Base-by-base conservation (phyloP, 495 filamentous ascomycete genomes). In the Neurospora pannonica region DNA sequence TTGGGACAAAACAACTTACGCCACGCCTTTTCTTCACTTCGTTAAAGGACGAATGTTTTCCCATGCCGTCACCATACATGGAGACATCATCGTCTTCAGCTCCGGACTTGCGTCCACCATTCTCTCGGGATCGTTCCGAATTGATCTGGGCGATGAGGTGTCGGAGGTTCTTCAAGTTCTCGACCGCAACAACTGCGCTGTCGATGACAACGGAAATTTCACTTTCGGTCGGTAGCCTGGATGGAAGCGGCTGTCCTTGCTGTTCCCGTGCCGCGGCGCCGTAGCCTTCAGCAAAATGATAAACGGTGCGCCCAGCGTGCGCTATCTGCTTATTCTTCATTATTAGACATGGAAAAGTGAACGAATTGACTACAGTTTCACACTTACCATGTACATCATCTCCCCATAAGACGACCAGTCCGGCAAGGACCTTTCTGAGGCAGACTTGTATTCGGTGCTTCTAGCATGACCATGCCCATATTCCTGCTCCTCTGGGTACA, bases 1-100 rank as follows among this genome's bases (percentile, higher is more conserved):
- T 67, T 19, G 54, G 54, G 28, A 67, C 54, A 34, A 67, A 67
- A 67, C 54, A 70, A 84, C 85, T 82, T 84, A 87, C 85, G 69
- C 85, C 85, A 70, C 85, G 82, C 70, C 85, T 81, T 77, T 86
- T 86, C 78, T 87, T 87, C 42, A 86, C 84, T 74, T 87, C 85
- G 19, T 79, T 82, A 31, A 86, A 77, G 38, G 83, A 86, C 8
- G 82, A 74, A 60, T 81, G 81, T 75, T 85, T 86, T 31, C 54
- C 54, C 71, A 83, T 82, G 17, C 79, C 79, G 39, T 85, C 85
- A 38, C 81, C 83, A 71, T 85, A 86, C 85, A 86, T 85, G 42
- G 81, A 77, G 19, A 84, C 79, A 74, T 86, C 85, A 21, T 86
- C 85, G 37, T 85, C 85, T 17, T 84, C 85, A 72, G 79, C 54